phyloP scores from a whole-genome alignment of 495 filamentous ascomycete genomes.

The Cairneyella variabilis region DNA sequence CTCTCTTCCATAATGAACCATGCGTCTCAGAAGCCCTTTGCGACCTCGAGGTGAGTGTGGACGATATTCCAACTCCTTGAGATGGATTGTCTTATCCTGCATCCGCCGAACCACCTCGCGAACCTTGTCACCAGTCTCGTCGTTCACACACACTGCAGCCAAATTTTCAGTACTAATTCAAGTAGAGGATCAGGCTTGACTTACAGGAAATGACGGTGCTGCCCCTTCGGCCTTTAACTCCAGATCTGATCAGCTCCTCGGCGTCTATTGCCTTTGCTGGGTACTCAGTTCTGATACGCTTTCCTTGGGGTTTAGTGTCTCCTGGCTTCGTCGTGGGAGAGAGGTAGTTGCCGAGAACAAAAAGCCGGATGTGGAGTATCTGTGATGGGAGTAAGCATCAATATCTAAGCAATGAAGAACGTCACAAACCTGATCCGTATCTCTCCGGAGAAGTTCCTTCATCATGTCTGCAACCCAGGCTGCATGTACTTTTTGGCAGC shows the following conservation, averaged over 20 bases:
- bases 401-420: not conserved
- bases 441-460: not conserved
- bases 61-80: not conserved
- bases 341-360: not conserved
- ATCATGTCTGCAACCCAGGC: not conserved
- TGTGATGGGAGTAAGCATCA: not conserved
- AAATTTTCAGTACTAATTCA: not conserved
- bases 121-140: not conserved
- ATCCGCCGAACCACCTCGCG: not conserved
- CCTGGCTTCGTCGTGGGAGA: not conserved
- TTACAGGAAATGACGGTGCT: not conserved
- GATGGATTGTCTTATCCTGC: not conserved
- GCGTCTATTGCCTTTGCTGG: not conserved
- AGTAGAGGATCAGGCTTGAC: not conserved
- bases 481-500: not conserved
- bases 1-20: not conserved
- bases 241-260: not conserved
- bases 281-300: not conserved
- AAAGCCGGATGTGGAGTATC: not conserved
- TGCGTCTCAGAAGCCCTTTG: not conserved
- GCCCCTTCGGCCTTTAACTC: not conserved
- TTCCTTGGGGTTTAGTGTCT: not conserved
- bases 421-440: not conserved
- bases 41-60: not conserved
- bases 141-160: not conserved